phyloP scores from a whole-genome alignment of 2,329 filamentous ascomycete species.

The Stromatinia cepivora region DNA sequence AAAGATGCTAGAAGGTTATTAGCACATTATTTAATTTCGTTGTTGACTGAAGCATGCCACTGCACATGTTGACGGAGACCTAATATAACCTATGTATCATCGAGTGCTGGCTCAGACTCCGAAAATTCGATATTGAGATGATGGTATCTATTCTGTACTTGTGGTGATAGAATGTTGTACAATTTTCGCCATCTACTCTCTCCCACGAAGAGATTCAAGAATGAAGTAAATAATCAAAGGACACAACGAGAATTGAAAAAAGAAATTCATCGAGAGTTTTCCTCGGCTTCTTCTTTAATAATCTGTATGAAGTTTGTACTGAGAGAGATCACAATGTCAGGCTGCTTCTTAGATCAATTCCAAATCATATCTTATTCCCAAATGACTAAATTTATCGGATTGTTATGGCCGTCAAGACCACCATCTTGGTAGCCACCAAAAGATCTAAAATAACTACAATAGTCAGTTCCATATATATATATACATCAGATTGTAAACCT shows the following conservation, averaged over 20 bases:
- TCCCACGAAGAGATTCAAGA: slow-evolving; percentile 1
- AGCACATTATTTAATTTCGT: not conserved
- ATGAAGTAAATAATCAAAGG: not conserved
- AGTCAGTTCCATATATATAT: not conserved
- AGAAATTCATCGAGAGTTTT: not conserved
- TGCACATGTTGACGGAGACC: not conserved
- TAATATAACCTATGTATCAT: slow-evolving; percentile 1
- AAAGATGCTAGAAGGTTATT: slow-evolving; percentile 1
- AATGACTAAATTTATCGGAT: not conserved
- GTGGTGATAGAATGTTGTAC: not conserved
- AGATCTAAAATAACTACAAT: not conserved
- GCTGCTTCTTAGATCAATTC: not conserved
- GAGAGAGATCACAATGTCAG: not conserved
- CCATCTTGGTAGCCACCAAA: not conserved
- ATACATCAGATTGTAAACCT: not conserved
- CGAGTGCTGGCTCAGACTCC: not conserved
- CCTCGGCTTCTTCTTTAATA: not conserved
- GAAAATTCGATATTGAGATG: not conserved
- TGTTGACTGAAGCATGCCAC: not conserved
- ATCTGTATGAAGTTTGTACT: not conserved
- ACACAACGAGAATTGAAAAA: slow-evolving; percentile 1
- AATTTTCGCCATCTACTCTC: not conserved
- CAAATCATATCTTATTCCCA: slow-evolving; percentile 5
- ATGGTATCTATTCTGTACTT: not conserved
- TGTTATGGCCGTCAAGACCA: not conserved